Percentiles rank a stretch among this genome's conserved stretches.
Conservation (phyloP, 1,284 basidiomycete genomes). For the Sporisorium iseilematis-ciliati region DNA sequence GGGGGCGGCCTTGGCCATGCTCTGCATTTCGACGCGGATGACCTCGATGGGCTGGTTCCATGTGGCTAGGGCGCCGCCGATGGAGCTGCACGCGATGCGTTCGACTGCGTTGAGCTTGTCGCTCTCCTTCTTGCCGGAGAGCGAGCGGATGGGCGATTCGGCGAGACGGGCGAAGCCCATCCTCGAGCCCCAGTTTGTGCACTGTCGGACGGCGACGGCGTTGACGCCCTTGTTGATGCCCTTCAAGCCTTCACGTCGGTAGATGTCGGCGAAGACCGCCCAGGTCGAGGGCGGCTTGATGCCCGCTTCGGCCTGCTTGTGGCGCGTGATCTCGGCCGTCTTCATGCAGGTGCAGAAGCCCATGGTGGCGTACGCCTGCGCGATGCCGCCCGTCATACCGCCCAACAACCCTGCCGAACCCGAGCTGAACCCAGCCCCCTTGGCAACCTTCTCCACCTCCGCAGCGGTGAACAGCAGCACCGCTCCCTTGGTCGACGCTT, state of each 20-base stretch:
- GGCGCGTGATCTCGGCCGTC: slow-evolving; percentile 92
- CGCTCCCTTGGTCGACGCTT: slow-evolving; percentile 97
- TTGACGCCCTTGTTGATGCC: slow-evolving; percentile 99
- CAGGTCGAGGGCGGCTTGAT: slow-evolving; percentile 90
- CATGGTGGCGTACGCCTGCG: slow-evolving; percentile 99
- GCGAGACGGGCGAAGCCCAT: slow-evolving; percentile 97
- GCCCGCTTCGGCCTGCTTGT: slow-evolving; percentile 91
- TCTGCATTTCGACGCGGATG: slow-evolving; percentile 98
- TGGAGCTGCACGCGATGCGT: slow-evolving; percentile 88
- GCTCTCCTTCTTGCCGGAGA: slow-evolving; percentile 79
- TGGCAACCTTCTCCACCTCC: slow-evolving; percentile 84
- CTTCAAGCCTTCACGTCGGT: slow-evolving; percentile 88
- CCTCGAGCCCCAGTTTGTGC: slow-evolving; percentile 98
- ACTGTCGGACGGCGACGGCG: slow-evolving; percentile 92
- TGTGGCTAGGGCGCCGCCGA: slow-evolving; percentile 93
- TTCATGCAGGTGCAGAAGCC: slow-evolving; percentile 85
- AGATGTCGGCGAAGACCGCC: slow-evolving; percentile 91
- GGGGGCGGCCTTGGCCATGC: slow-evolving; percentile 85
- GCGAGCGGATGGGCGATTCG: slow-evolving; percentile 82
- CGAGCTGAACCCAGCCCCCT: slow-evolving; percentile 80
- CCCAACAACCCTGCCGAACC: slow-evolving; percentile 89
- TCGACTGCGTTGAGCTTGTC: slow-evolving; percentile 83
- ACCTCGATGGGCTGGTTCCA: slow-evolving; percentile 99
- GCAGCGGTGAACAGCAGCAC: slow-evolving; percentile 96
- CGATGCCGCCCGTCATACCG: slow-evolving; percentile 97